Conservation (phyloP, 2,329 filamentous ascomycete species). For the Trichophyton rubrum region DNA sequence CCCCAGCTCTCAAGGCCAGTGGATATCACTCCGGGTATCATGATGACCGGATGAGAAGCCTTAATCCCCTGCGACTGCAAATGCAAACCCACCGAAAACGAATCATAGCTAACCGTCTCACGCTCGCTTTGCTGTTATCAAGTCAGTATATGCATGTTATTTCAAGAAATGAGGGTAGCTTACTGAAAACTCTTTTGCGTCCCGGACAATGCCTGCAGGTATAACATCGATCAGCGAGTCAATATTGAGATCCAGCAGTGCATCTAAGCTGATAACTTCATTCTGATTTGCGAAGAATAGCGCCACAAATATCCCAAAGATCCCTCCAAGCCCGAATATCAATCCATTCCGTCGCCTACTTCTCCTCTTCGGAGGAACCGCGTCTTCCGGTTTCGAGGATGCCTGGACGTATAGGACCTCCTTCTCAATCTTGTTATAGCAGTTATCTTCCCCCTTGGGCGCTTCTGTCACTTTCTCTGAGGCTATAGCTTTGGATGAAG, state of each 20-base stretch:
- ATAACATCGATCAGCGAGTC: constrained; percentile 78
- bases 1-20: constrained; percentile 96
- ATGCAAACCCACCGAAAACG: constrained; percentile 80
- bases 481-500: not conserved
- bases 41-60: constrained; percentile 80
- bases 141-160: constrained; percentile 15
- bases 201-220: constrained; percentile 70
- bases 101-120: constrained; percentile 80
- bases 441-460: not conserved
- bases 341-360: constrained; percentile 66
- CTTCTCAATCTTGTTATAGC: not conserved
- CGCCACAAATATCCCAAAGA: constrained; percentile 83
- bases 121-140: constrained; percentile 58
- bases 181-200: constrained; percentile 76
- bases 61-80: constrained; percentile 66
- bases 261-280: constrained; percentile 76
- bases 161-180: constrained; percentile 19
- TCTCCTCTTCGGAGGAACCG: constrained; percentile 20
- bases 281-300: constrained; percentile 82
- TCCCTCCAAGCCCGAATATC: constrained; percentile 73
- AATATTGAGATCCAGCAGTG: constrained; percentile 59
- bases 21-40: constrained; percentile 96
- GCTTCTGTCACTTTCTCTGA: not conserved
- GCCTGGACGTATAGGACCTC: not conserved
- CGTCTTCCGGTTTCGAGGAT: not conserved